Conservation (phyloP, 1,139 yeast genomes). For the Eremothecium gossypii region DNA sequence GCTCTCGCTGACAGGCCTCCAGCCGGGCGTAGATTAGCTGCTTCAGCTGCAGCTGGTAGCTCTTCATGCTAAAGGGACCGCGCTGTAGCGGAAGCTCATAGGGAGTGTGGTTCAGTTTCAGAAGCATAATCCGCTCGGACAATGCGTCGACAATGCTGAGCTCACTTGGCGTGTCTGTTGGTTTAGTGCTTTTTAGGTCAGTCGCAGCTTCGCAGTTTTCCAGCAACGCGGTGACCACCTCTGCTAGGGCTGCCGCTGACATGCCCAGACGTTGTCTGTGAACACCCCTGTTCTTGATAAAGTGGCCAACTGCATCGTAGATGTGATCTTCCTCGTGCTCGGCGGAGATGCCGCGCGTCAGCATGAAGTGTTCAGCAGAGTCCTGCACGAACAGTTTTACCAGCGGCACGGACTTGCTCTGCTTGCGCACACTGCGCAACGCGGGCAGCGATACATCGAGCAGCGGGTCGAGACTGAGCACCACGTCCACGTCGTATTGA, state of each 20-base stretch:
- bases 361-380: constrained; percentile 34
- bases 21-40: constrained; percentile 35
- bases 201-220: background rate
- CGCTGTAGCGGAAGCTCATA: constrained; percentile 5
- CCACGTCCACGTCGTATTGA: constrained; percentile 34
- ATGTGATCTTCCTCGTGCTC: constrained; percentile 11
- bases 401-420: constrained; percentile 29
- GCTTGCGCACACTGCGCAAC: constrained; percentile 18
- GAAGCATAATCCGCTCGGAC: constrained; percentile 1
- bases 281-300: constrained; percentile 15
- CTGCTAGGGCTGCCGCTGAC: background rate
- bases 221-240: background rate
- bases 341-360: constrained; percentile 10
- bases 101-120: constrained; percentile 4
- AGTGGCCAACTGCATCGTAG: constrained; percentile 19
- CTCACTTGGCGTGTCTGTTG: background rate
- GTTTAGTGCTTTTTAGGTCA: background rate
- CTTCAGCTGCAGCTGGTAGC: constrained; percentile 38
- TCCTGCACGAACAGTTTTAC: constrained; percentile 35
- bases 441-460: constrained; percentile 36
- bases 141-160: constrained; percentile 3
- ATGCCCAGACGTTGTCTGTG: constrained; percentile 1
- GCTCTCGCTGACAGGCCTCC: constrained; percentile 30
- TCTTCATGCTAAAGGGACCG: constrained; percentile 24
- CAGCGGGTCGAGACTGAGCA: constrained; percentile 51